A percentile compares a stretch with the other conserved stretches of the same genome.
These are phyloP conservation scores for Piper longum DNA, from an alignment of 164 flowering plant genomes.

Conservation along the genomic window DNA sequence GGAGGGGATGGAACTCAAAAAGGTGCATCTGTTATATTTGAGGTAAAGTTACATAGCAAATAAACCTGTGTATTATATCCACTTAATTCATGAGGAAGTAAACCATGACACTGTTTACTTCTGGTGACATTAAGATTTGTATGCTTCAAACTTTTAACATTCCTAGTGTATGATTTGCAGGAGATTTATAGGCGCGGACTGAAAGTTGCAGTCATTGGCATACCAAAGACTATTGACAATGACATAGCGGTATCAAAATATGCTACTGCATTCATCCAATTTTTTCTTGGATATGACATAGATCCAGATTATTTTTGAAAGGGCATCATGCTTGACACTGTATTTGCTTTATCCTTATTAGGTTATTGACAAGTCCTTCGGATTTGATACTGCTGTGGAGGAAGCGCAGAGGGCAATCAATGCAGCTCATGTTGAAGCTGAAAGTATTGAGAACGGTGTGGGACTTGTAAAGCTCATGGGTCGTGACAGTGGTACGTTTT, in stretches of 20 bases:
- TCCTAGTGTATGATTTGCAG: conserved; percentile 13
- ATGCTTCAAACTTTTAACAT: background rate
- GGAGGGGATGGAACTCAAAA: conserved; percentile 90
- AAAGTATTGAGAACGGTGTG: conserved; percentile 70
- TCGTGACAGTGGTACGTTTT: conserved; percentile 54
- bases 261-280: background rate
- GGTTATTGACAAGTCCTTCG: conserved; percentile 91
- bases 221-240: conserved; percentile 83
- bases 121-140: background rate
- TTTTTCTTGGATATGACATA: background rate
- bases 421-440: conserved; percentile 91
- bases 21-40: conserved; percentile 67
- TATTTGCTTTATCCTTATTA: conserved; percentile 7
- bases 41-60: conserved; percentile 23
- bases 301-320: background rate
- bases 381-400: conserved; percentile 92
- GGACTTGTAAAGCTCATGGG: conserved; percentile 92
- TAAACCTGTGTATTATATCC: background rate
- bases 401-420: conserved; percentile 91
- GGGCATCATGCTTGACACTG: background rate
- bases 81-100: background rate
- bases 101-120: background rate
- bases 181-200: conserved; percentile 62
- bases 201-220: conserved; percentile 62
- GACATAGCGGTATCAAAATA: conserved; percentile 53